Evolutionary conservation across 108 stramenopile genomes (phyloP).

Genomic region (Ochromonas danica): DNA sequence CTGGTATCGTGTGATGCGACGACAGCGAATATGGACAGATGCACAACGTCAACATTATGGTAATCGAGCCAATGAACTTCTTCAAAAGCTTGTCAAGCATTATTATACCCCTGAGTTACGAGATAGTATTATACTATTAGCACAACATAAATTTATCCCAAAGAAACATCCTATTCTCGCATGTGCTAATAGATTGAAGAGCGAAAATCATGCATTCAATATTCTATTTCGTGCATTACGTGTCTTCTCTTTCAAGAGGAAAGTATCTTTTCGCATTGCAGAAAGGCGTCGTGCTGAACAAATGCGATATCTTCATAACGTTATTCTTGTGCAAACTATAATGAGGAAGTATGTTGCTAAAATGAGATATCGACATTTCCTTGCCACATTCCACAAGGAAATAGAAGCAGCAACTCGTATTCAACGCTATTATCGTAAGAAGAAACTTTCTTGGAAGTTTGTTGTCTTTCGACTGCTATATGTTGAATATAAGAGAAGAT

Average conservation of each 20-base stretch:
- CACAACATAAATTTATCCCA: not conserved
- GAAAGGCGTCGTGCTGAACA: no score
- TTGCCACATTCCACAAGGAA: constrained; percentile 8
- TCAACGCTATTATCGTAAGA: constrained; percentile 17
- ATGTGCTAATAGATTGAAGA: no score
- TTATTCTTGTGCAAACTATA: no score
- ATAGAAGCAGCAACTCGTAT: not conserved
- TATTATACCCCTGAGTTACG: not conserved
- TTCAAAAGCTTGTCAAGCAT: not conserved
- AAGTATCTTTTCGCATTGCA: no score
- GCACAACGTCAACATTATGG: not conserved
- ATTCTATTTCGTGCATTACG: no score
- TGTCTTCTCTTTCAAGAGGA: no score
- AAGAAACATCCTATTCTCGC: not conserved
- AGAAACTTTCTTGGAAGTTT: not conserved
- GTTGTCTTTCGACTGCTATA: no score
- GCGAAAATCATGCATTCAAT: no score
- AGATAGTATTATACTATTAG: not conserved
- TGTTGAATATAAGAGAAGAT: no score
- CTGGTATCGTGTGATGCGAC: not conserved
- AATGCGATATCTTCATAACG: no score
- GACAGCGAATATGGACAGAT: not conserved
- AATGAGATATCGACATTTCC: constrained; percentile 5
- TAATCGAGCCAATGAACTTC: not conserved
- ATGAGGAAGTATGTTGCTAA: not conserved